A percentile compares a stretch with the other conserved stretches of the same genome.
phyloP scores from a whole-genome alignment of 441 rosid species.

The Bocquillonia castaneifolia region DNA sequence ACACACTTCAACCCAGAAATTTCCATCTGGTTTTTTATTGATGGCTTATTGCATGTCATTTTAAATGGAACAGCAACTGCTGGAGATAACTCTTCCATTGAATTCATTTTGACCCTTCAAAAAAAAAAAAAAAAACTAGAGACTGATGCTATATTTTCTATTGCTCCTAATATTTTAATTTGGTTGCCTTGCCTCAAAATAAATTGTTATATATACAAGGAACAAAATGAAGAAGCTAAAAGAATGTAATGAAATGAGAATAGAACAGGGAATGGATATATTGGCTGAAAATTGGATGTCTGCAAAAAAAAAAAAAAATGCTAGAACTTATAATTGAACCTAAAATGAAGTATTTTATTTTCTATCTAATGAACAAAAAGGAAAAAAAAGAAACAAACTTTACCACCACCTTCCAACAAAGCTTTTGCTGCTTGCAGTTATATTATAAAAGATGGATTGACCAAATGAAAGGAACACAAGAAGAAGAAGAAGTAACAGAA shows the following conservation, averaged over 20 bases:
- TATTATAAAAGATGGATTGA: neutral
- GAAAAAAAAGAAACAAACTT: conserved; percentile 14
- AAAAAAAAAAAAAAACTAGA: conserved; percentile 17
- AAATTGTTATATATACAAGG: neutral
- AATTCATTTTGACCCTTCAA: conserved; percentile 30
- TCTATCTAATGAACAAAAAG: conserved; percentile 17
- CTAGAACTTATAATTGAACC: conserved; percentile 18
- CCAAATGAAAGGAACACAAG: neutral
- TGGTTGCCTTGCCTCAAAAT: neutral
- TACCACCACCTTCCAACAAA: neutral
- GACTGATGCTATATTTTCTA: neutral
- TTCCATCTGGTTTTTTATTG: conserved; percentile 29
- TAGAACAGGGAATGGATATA: neutral
- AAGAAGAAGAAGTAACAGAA: conserved; percentile 17
- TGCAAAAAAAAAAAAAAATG: too few relatives aligned
- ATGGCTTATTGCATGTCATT: conserved; percentile 31
- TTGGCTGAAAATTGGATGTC: conserved; percentile 1
- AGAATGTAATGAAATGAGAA: neutral
- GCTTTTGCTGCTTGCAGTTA: conserved; percentile 7
- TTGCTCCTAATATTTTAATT: conserved; percentile 6
- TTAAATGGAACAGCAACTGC: conserved; percentile 39
- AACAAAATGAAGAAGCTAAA: neutral
- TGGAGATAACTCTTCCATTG: conserved; percentile 49
- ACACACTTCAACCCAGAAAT: conserved; percentile 32
- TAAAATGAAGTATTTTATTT: conserved; percentile 24